Percentiles rank a stretch among this genome's conserved stretches.
Evolutionary conservation across 2,329 filamentous ascomycete species (phyloP).

Genomic region (Ambrosiella beaveri): DNA sequence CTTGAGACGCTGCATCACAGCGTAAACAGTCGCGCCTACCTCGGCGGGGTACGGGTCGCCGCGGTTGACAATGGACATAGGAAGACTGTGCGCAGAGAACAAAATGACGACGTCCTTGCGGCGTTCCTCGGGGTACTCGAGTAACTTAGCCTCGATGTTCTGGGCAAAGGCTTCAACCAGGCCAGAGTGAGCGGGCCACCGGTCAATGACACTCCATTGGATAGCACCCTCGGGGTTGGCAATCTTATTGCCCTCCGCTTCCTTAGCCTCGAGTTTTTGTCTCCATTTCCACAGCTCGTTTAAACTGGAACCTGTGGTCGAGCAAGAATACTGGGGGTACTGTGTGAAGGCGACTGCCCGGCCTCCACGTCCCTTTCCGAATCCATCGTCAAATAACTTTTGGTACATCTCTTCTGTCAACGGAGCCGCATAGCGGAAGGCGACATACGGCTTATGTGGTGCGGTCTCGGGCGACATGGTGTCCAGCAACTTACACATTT

Average conservation of each 20-base stretch:
- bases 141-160: conserved; percentile 75
- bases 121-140: conserved; percentile 66
- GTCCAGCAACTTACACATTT: conserved; percentile 97
- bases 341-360: conserved; percentile 94
- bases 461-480: conserved; percentile 80
- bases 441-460: conserved; percentile 92
- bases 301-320: conserved; percentile 84
- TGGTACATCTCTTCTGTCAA: conserved; percentile 89
- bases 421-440: conserved; percentile 87
- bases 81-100: conserved; percentile 89
- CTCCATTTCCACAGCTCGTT: conserved; percentile 99
- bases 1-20: conserved; percentile 82
- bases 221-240: conserved; percentile 45
- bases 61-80: conserved; percentile 94
- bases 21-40: conserved; percentile 87
- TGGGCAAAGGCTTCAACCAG: conserved; percentile 81
- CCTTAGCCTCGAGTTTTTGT: conserved; percentile 67
- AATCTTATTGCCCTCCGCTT: conserved; percentile 22
- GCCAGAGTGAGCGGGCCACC: conserved; percentile 85
- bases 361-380: conserved; percentile 76
- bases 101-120: conserved; percentile 68
- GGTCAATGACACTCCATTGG: conserved; percentile 92
- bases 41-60: conserved; percentile 90
- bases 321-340: conserved; percentile 97
- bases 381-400: conserved; percentile 68